Percentiles rank a stretch among this genome's conserved stretches.
Evolutionary conservation across 768 basidiomycete species (phyloP).

Genomic region (Boletus reticuloceps): DNA sequence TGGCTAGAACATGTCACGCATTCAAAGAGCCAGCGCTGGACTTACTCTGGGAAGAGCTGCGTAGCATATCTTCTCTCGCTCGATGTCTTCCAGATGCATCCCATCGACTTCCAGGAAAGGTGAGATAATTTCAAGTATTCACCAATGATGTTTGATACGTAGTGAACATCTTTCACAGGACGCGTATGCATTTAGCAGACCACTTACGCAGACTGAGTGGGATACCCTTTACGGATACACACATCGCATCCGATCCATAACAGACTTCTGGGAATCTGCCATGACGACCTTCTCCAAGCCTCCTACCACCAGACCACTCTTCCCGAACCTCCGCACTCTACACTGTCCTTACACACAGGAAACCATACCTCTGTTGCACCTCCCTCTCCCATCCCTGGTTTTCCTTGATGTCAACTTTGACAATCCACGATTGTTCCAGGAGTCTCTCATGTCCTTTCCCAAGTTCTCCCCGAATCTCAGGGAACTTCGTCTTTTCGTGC

Average conservation of each 20-base stretch:
- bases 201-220: background rate
- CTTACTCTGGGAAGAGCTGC: background rate
- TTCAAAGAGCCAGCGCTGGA: conserved; percentile 1
- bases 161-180: no score
- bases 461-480: no score
- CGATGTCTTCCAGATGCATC: background rate
- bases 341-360: no score
- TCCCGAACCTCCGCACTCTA: no score
- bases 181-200: background rate
- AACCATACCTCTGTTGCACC: no score
- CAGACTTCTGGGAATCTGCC: background rate
- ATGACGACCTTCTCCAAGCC: background rate
- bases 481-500: no score
- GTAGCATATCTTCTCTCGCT: background rate
- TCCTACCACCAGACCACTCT: background rate
- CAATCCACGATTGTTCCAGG: no score
- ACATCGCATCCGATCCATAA: background rate
- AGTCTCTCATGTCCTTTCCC: no score
- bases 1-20: background rate
- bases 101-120: background rate
- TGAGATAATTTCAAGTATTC: background rate
- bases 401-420: no score
- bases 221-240: background rate
- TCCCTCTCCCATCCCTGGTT: no score
- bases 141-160: no score